Percentiles rank a stretch among this genome's conserved stretches.
Conservation (phyloP, 805 yeast genomes). For the Candida namnaoensis region DNA sequence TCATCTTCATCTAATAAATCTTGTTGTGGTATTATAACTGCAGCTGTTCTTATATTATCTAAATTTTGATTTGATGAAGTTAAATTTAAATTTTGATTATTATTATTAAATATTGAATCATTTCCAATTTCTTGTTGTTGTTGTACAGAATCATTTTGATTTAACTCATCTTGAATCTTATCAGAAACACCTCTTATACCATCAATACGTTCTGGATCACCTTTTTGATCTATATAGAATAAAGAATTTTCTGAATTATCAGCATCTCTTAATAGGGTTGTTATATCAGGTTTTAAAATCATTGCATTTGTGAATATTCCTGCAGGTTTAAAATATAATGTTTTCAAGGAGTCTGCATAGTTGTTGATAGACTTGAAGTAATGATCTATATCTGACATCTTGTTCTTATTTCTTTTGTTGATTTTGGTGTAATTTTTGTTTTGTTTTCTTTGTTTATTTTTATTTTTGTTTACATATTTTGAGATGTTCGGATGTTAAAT, state of each 20-base stretch:
- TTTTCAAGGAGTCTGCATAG: constrained; percentile 11
- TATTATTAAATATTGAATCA: no score
- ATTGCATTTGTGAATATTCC: constrained; percentile 64
- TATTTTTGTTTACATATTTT: no score
- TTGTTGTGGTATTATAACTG: constrained; percentile 14
- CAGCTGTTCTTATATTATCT: constrained; percentile 11
- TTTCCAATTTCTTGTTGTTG: constrained; percentile 3
- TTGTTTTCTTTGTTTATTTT: no score
- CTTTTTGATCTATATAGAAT: constrained; percentile 30
- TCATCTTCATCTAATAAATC: no score
- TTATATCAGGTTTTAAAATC: constrained; percentile 40
- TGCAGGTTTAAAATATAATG: constrained; percentile 41
- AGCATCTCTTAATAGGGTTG: constrained; percentile 52
- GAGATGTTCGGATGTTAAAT: no score
- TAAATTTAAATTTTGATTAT: no score
- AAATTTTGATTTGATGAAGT: no score
- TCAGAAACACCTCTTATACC: constrained; percentile 35
- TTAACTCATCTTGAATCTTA: constrained; percentile 23
- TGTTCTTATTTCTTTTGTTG: background rate
- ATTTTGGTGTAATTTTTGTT: background rate
- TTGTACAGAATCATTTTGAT: constrained; percentile 19
- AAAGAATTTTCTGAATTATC: constrained; percentile 41
- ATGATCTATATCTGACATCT: constrained; percentile 8
- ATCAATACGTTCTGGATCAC: constrained; percentile 39
- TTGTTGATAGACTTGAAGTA: constrained; percentile 6